These are phyloP conservation scores for Xerocomus nothofagi DNA, from an alignment of 1,284 basidiomycete genomes.

Conservation along the genomic window DNA sequence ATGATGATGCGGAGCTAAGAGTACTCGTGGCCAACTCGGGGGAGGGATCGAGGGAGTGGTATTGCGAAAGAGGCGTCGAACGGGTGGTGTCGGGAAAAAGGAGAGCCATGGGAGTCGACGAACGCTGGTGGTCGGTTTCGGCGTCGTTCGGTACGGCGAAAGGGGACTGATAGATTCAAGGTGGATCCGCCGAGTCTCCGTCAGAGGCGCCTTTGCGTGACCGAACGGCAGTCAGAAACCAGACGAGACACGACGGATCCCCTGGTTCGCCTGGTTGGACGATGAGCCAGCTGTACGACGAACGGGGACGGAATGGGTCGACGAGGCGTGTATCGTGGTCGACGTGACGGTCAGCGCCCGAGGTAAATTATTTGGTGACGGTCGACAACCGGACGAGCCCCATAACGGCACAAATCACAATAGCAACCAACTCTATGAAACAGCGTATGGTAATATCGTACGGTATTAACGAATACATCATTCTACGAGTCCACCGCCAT, in stretches of 20 bases:
- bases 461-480: not conserved
- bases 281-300: constrained; percentile 3
- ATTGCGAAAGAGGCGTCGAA: constrained; percentile 35
- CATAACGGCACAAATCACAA: constrained; percentile 26
- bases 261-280: constrained; percentile 17
- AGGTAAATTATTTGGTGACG: constrained; percentile 2
- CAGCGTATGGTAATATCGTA: no score
- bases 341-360: constrained; percentile 18
- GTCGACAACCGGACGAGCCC: constrained; percentile 2
- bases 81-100: constrained; percentile 27
- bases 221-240: constrained; percentile 38
- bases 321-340: constrained; percentile 10
- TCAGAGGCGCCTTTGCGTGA: constrained; percentile 42
- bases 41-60: constrained; percentile 39
- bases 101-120: constrained; percentile 23
- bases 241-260: constrained; percentile 53
- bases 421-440: constrained; percentile 12
- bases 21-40: constrained; percentile 37
- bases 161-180: constrained; percentile 12
- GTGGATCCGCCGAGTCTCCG: constrained; percentile 56
- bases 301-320: not conserved
- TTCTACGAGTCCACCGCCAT: constrained; percentile 40
- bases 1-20: constrained; percentile 47
- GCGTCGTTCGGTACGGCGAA: constrained; percentile 12
- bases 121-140: constrained; percentile 2